These are phyloP conservation scores for Colletotrichum noveboracense DNA, from an alignment of 2,329 filamentous ascomycete genomes.

Conservation along the genomic window DNA sequence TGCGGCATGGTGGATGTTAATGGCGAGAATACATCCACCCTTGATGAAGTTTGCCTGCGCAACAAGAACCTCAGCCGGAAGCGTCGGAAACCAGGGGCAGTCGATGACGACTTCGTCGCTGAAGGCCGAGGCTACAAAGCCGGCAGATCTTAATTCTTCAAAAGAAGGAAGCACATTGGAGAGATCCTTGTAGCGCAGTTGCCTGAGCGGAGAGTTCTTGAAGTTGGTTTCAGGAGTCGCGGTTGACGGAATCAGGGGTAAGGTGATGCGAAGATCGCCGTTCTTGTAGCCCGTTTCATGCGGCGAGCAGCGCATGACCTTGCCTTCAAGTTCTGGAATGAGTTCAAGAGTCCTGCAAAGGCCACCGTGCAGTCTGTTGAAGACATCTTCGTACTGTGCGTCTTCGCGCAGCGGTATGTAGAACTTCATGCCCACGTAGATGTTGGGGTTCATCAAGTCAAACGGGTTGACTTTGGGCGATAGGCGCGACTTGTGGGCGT, in stretches of 20 bases:
- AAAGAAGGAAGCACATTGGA: background rate
- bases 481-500: background rate
- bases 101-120: background rate
- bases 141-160: background rate
- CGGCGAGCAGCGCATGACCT: background rate
- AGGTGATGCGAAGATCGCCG: background rate
- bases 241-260: background rate
- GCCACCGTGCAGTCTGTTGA: background rate
- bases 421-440: background rate
- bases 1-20: background rate
- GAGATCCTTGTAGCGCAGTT: background rate
- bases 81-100: background rate
- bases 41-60: background rate
- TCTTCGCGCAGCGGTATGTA: background rate
- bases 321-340: background rate
- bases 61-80: background rate
- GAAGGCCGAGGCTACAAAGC: background rate
- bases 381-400: background rate
- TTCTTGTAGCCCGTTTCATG: background rate
- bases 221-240: background rate
- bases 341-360: background rate
- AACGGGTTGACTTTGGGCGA: background rate
- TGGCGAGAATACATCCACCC: background rate
- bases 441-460: background rate
- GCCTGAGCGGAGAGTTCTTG: background rate